A percentile compares a stretch with the other conserved stretches of the same genome.
These are phyloP conservation scores for Aristolochia californica DNA, from an alignment of 164 flowering plant species.

Conservation along the genomic window DNA sequence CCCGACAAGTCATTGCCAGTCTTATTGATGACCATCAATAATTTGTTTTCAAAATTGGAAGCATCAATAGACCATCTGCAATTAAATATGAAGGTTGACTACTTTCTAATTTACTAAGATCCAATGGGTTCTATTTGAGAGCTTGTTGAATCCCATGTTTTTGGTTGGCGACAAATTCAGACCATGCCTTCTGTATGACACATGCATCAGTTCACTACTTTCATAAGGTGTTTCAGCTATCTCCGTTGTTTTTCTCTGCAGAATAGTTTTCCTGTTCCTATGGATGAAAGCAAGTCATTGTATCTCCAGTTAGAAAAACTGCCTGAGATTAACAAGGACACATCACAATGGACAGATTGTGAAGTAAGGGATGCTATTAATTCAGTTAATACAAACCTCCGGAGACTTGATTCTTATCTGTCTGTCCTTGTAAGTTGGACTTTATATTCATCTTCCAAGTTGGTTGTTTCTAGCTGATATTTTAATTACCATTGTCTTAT, in stretches of 20 bases:
- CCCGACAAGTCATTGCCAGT: constrained; percentile 53
- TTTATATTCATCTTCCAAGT: not conserved
- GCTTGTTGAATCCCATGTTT: too few species aligned
- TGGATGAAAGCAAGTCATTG: constrained; percentile 35
- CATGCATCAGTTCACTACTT: too few species aligned
- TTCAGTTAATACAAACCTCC: constrained; percentile 56
- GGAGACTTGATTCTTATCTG: constrained; percentile 52
- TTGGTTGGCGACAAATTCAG: too few species aligned
- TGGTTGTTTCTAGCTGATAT: not conserved
- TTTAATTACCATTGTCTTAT: not conserved
- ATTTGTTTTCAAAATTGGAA: constrained; percentile 58
- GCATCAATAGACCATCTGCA: constrained; percentile 40
- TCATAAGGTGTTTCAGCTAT: not conserved
- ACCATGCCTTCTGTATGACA: too few species aligned
- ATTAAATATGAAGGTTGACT: constrained; percentile 33
- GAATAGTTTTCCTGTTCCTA: constrained; percentile 35
- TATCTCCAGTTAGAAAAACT: constrained; percentile 53
- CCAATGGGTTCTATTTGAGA: too few species aligned
- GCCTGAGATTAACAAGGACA: constrained; percentile 56
- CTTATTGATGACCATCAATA: constrained; percentile 44
- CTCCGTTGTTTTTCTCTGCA: constrained; percentile 26
- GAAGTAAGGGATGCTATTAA: constrained; percentile 62
- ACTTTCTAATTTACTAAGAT: too few species aligned
- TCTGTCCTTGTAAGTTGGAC: constrained; percentile 43
- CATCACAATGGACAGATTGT: constrained; percentile 69